A percentile compares a stretch with the other conserved stretches of the same genome.
These are phyloP conservation scores for Komagataella populi DNA, from an alignment of 805 yeast genomes.

Conservation along the genomic window DNA sequence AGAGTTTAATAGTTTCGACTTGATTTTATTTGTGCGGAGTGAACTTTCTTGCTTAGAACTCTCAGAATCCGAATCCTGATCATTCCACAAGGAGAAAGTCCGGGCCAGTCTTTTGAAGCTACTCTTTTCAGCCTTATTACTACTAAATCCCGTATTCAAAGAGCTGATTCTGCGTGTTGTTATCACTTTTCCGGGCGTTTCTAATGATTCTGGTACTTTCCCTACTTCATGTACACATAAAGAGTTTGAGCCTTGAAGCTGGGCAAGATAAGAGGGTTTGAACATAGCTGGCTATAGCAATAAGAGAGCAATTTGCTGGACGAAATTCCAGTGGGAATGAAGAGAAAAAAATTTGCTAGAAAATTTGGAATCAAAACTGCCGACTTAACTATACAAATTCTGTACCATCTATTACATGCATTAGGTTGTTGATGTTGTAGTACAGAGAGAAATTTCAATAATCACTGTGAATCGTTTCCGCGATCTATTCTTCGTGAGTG, in stretches of 20 bases:
- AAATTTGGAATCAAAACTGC: background rate
- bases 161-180: background rate
- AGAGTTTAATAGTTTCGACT: background rate
- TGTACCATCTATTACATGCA: background rate
- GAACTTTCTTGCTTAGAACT: background rate
- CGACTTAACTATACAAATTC: background rate
- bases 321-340: background rate
- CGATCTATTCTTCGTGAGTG: background rate
- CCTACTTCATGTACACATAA: background rate
- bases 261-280: background rate
- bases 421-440: background rate
- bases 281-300: background rate
- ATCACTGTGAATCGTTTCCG: background rate
- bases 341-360: background rate
- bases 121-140: slow-evolving; percentile 1
- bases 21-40: background rate
- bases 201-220: background rate
- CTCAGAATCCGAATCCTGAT: slow-evolving; percentile 3
- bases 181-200: background rate
- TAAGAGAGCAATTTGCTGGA: background rate
- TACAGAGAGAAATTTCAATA: background rate
- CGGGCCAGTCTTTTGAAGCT: slow-evolving; percentile 10
- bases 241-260: background rate
- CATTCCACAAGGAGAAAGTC: slow-evolving; percentile 9
- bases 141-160: background rate